Percentiles rank a stretch among this genome's conserved stretches.
These are phyloP conservation scores for Penicillium desertorum DNA, from an alignment of 495 filamentous ascomycete species.

Conservation along the genomic window DNA sequence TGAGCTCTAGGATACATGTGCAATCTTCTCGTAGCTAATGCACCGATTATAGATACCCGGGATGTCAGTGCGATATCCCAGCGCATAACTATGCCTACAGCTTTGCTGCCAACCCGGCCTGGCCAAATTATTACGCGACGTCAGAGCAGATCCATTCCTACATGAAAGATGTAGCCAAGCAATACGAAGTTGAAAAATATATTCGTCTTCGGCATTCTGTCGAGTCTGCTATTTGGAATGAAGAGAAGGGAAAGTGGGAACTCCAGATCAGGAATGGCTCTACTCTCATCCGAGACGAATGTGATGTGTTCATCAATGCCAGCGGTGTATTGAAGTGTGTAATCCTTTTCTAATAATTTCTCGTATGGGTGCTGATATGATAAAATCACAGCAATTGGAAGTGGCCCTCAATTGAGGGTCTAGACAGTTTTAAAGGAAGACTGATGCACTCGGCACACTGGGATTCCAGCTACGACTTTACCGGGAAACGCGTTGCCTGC, in stretches of 20 bases:
- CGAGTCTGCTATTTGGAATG: conserved; percentile 32
- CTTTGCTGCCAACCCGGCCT: conserved; percentile 56
- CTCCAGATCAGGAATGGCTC: conserved; percentile 36
- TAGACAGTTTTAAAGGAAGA: conserved; percentile 44
- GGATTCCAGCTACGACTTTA: conserved; percentile 34
- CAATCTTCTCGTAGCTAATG: neutral
- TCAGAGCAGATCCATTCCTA: conserved; percentile 56
- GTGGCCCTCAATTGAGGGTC: conserved; percentile 52
- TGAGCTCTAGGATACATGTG: too few relatives aligned
- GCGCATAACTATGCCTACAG: conserved; percentile 48
- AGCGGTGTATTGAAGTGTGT: conserved; percentile 46
- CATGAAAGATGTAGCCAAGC: conserved; percentile 48
- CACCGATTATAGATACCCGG: conserved; percentile 34
- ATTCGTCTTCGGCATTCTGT: conserved; percentile 32
- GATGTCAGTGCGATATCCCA: conserved; percentile 55
- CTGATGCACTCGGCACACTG: conserved; percentile 51
- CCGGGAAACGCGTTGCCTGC: conserved; percentile 46
- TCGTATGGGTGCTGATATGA: neutral
- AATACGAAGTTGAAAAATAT: conserved; percentile 31
- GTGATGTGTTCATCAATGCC: conserved; percentile 51
- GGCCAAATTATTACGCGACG: conserved; percentile 55
- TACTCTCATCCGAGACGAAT: conserved; percentile 21
- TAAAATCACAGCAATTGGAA: conserved; percentile 34
- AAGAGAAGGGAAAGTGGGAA: conserved; percentile 41
- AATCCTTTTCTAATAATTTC: neutral